Evolutionary conservation across 495 filamentous ascomycete genomes (phyloP).

Genomic region (Sordaria brevicollis): DNA sequence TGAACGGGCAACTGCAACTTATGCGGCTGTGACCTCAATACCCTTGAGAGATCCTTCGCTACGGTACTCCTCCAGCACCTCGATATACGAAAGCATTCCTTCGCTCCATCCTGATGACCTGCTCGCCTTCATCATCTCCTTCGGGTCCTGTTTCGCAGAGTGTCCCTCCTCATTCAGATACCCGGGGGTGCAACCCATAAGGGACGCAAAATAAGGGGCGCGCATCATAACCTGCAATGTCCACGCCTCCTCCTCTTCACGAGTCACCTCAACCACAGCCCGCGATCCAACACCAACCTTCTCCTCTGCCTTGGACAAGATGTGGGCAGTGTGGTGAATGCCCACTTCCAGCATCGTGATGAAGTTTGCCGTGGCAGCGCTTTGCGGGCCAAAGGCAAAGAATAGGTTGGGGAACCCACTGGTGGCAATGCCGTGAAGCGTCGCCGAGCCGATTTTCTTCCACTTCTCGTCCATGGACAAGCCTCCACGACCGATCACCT

Average conservation of each 20-base stretch:
- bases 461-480: conserved; percentile 35
- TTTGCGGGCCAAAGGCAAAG: conserved; percentile 31
- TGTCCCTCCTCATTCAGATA: conserved; percentile 45
- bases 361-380: conserved; percentile 29
- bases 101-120: not conserved
- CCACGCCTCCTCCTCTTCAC: conserved; percentile 39
- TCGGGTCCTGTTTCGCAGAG: conserved; percentile 8
- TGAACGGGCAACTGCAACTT: not conserved
- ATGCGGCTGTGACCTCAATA: conserved; percentile 4
- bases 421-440: conserved; percentile 37
- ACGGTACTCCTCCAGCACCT: conserved; percentile 21
- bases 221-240: conserved; percentile 26
- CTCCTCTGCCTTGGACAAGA: conserved; percentile 33
- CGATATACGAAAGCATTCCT: conserved; percentile 18
- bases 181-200: conserved; percentile 44
- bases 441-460: conserved; percentile 21
- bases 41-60: conserved; percentile 22
- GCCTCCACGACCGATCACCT: conserved; percentile 32
- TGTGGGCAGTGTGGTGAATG: conserved; percentile 32
- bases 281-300: conserved; percentile 13
- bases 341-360: conserved; percentile 30
- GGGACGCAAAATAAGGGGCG: conserved; percentile 26
- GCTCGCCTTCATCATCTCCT: conserved; percentile 22
- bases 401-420: conserved; percentile 47
- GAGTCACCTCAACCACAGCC: conserved; percentile 32